These are phyloP conservation scores for Hortiboletus flavorubellus DNA, from an alignment of 768 basidiomycete genomes.

Conservation along the genomic window DNA sequence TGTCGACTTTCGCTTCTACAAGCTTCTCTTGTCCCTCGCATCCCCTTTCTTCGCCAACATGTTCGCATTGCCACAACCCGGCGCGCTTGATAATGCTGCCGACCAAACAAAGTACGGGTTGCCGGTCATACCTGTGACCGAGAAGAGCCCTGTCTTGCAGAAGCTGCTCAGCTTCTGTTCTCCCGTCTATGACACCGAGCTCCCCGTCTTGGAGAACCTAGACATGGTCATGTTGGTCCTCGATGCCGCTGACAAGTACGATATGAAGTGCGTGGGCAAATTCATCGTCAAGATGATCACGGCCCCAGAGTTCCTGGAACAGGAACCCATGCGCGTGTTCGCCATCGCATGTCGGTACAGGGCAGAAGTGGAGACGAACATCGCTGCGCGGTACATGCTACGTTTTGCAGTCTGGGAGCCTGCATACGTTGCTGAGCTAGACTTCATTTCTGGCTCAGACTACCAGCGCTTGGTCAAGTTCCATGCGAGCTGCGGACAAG, in stretches of 20 bases:
- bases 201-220: constrained; percentile 35
- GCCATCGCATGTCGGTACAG: constrained; percentile 37
- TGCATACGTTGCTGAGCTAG: constrained; percentile 34
- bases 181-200: constrained; percentile 39
- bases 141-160: constrained; percentile 40
- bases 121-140: constrained; percentile 47
- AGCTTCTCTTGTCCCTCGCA: constrained; percentile 49
- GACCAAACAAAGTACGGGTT: constrained; percentile 34
- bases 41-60: constrained; percentile 58
- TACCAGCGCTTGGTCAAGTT: constrained; percentile 37
- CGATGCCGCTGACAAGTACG: constrained; percentile 49
- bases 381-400: constrained; percentile 38
- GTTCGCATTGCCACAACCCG: constrained; percentile 50
- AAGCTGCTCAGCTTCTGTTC: constrained; percentile 47
- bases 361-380: constrained; percentile 31
- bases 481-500: constrained; percentile 33
- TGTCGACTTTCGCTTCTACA: constrained; percentile 52
- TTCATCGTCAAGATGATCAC: constrained; percentile 32
- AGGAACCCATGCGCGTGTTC: constrained; percentile 36
- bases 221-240: constrained; percentile 41
- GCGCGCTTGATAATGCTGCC: constrained; percentile 23
- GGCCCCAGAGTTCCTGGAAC: constrained; percentile 31
- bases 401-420: constrained; percentile 34
- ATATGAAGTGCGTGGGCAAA: constrained; percentile 44
- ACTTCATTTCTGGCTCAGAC: constrained; percentile 36